Base-by-base conservation (phyloP, 129 eudicot genomes). In the Sambucus nigra region DNA sequence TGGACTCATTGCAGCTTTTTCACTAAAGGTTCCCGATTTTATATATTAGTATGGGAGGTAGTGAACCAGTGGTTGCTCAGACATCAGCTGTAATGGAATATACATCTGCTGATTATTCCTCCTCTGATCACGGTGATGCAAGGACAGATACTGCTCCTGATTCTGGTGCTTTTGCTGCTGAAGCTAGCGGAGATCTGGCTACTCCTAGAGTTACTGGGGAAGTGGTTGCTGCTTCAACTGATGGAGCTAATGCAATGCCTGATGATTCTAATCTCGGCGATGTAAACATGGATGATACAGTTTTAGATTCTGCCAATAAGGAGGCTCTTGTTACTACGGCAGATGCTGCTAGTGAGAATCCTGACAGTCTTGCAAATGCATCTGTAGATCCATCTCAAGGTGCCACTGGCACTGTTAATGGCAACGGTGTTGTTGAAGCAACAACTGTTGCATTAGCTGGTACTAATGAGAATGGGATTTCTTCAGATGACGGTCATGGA, bases 51-150 rank as follows among this genome's bases (percentile, higher is more conserved):
- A 81, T 81, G 94, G 86, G 79, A 23, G 94, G 85, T 38, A 79
- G 81, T 51, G 94, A 89, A 53, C 64, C 81, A 17, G 71, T 69
- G 47, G 70, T 64, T 55, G 75, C 85, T 59, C 88, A 73, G 67
- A n/a, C 83, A 56, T 57, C 88, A 32, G 41, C 75, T 26, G 67
- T 55, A 13, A 46, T 51, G 48, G 76, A 54, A 18, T 45, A 76
- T 59, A 48, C 63, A 21, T 51, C 85, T 25, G 63, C 58, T n/a
- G 64, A 67, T 8, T 67, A 75, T 57, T 38, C 75, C 28, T 55
- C 79, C 17, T 26, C 76, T 5, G 83, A 69, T 56, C 22, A 64
- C 17, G 62, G 61, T 55, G 74, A 68, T 44, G 65, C 47, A 8
- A 62, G 38, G 51, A 8, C 39, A 20, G 35, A 49, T 57, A 53